A percentile compares a stretch with the other conserved stretches of the same genome.
Conservation (phyloP, 257 asterid species). For the Lantana camara region DNA sequence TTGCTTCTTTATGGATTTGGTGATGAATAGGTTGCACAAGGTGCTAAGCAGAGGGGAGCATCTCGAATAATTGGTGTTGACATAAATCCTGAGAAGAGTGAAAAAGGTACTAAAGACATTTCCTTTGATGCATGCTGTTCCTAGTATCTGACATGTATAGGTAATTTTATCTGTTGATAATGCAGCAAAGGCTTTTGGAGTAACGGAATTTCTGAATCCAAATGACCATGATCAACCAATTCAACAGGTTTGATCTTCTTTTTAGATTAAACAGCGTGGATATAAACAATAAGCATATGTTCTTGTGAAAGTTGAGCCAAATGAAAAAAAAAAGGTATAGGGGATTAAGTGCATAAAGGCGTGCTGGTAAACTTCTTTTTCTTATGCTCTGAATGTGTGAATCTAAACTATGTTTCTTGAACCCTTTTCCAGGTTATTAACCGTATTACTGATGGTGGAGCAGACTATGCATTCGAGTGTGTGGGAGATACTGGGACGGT, state of each 20-base stretch:
- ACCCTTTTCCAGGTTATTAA: slow-evolving; percentile 64
- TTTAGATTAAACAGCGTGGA: background rate
- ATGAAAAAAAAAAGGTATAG: background rate
- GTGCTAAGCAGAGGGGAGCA: slow-evolving; percentile 88
- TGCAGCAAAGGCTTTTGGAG: slow-evolving; percentile 89
- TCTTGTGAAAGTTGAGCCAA: background rate
- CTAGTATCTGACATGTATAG: slow-evolving; percentile 7
- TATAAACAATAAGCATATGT: background rate
- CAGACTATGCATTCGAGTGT: slow-evolving; percentile 95
- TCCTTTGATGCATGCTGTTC: slow-evolving; percentile 5
- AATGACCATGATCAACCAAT: slow-evolving; percentile 75
- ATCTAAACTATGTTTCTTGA: slow-evolving; percentile 14
- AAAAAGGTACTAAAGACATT: slow-evolving; percentile 47
- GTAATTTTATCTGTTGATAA: slow-evolving; percentile 18
- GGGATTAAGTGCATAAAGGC: background rate
- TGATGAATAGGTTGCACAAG: slow-evolving; percentile 91
- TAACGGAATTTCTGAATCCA: slow-evolving; percentile 81
- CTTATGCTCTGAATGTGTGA: slow-evolving; percentile 2
- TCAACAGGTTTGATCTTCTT: slow-evolving; percentile 63
- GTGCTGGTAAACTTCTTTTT: too few relatives aligned
- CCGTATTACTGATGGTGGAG: slow-evolving; percentile 81
- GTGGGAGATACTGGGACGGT: slow-evolving; percentile 83
- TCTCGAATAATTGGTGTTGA: slow-evolving; percentile 89
- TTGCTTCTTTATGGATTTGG: slow-evolving; percentile 10
- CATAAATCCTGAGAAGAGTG: slow-evolving; percentile 65